phyloP scores from a whole-genome alignment of 2,329 filamentous ascomycete genomes.

The Talaromyces sp. region DNA sequence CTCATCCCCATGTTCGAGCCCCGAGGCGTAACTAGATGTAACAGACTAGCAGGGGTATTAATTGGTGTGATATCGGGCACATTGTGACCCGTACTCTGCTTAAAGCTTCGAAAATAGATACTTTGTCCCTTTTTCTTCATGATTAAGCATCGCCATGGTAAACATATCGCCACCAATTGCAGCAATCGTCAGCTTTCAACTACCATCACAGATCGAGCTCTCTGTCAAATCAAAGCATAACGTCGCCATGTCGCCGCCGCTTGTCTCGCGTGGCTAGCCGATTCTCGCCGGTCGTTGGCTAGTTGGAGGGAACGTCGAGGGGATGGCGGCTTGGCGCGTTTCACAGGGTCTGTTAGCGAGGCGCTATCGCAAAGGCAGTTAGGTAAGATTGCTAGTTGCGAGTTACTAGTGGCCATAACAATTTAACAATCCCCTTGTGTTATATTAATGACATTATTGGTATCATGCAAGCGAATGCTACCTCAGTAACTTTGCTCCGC shows the following conservation, averaged over 20 bases:
- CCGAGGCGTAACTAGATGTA: conserved; percentile 5
- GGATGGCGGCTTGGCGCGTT: conserved; percentile 17
- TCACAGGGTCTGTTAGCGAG: neutral
- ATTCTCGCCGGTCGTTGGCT: conserved; percentile 5
- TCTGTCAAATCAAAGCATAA: conserved; percentile 10
- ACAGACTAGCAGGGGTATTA: conserved; percentile 14
- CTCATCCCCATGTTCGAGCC: neutral
- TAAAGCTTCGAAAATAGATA: neutral
- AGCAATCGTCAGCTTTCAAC: neutral
- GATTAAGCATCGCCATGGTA: neutral
- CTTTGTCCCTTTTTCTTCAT: neutral
- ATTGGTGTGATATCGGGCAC: neutral
- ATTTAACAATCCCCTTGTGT: neutral
- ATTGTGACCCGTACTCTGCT: neutral
- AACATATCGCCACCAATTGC: neutral
- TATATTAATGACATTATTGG: neutral
- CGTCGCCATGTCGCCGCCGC: neutral
- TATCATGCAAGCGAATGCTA: neutral
- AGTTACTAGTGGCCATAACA: neutral
- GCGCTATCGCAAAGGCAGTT: neutral
- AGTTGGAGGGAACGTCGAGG: conserved; percentile 1
- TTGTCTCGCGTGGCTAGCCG: conserved; percentile 9
- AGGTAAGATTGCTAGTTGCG: neutral
- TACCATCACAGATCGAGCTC: neutral
- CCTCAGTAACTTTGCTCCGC: neutral